Evolutionary conservation across 495 filamentous ascomycete genomes (phyloP), one percentile per base, ranked within the genome.

Genomic region (Glonium stellatum): DNA sequence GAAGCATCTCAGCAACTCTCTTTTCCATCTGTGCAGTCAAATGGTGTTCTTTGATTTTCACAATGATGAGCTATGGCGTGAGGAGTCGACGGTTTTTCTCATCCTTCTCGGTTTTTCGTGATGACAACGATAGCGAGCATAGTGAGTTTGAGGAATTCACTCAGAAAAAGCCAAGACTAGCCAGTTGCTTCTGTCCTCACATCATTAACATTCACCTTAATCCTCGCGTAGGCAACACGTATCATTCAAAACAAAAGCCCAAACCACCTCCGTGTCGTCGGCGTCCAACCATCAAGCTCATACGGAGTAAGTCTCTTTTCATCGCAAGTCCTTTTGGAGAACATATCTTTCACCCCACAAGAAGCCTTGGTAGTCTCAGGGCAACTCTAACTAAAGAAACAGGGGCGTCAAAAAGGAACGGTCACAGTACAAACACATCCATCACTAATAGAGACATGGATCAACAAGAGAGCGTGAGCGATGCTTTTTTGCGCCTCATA

Each of bases 31-130:
- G 3, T 31, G 27, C 27, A 31, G 27, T 31, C 27, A 31, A 31
- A 31, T 31, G 27, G 27, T 31, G 2, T 31, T 44, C 13, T 18
- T 44, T 4, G 4, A 4, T 44, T 18, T 13, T 44, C 18, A 18
- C 39, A 4, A 65, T 57, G 54, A 41, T 58, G 3, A 68, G 58
- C 0, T 72, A 68, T 22, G 69, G 70, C 21, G 71, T 68, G 55
- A 69, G 47, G 58, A 69, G 67, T 54, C 62, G 57, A 19, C 46
- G 55, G 19, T 41, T 70, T 34, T 51, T 72, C 8, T 61, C 70
- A 12, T 69, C 71, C 25, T 70, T 73, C 56, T 57, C 69, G 1
- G 58, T 65, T 25, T 63, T 67, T 54, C 68, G 61, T 53, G 71
- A 72, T 58, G 65, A 62, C 39, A 44, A 11, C 39, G 13, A 44